These are phyloP conservation scores for Xerocomus minutiporus DNA, from an alignment of 1,284 basidiomycete genomes.

Conservation along the genomic window DNA sequence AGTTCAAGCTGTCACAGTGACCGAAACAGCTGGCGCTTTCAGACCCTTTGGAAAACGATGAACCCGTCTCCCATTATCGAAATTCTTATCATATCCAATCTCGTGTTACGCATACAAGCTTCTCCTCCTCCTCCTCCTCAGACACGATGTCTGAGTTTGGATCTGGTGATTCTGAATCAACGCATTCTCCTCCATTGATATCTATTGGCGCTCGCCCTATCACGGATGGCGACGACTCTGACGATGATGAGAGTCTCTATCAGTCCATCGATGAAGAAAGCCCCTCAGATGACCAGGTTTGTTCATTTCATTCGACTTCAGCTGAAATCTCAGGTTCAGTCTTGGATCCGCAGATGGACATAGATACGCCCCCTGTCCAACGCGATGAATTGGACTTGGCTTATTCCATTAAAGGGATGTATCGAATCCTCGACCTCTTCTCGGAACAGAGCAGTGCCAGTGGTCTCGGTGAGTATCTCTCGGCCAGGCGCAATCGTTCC, in stretches of 20 bases:
- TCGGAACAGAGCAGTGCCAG: slow-evolving; percentile 44
- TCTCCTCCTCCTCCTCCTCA: slow-evolving; percentile 4
- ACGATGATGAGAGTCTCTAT: slow-evolving; percentile 18
- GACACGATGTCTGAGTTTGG: slow-evolving; percentile 5
- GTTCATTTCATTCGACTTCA: not conserved
- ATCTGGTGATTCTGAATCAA: slow-evolving; percentile 6
- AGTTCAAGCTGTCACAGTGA: too few relatives aligned
- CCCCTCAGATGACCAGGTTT: slow-evolving; percentile 9
- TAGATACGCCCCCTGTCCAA: slow-evolving; percentile 8
- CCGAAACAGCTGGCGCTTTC: not conserved
- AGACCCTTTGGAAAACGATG: slow-evolving; percentile 12
- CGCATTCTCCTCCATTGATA: slow-evolving; percentile 1
- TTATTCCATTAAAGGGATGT: slow-evolving; percentile 38
- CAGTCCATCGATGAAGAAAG: slow-evolving; percentile 16
- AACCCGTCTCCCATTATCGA: not conserved
- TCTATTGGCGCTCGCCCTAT: not conserved
- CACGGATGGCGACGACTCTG: not conserved
- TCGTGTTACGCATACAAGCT: not conserved
- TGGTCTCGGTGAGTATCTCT: slow-evolving; percentile 40
- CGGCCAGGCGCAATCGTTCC: not conserved
- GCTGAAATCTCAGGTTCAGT: not conserved
- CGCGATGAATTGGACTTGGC: slow-evolving; percentile 26
- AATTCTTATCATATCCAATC: not conserved
- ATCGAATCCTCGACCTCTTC: slow-evolving; percentile 51
- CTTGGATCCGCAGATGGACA: slow-evolving; percentile 19